Conservation (phyloP, 129 eudicot genomes). For the Ambrosia artemisiifolia region DNA sequence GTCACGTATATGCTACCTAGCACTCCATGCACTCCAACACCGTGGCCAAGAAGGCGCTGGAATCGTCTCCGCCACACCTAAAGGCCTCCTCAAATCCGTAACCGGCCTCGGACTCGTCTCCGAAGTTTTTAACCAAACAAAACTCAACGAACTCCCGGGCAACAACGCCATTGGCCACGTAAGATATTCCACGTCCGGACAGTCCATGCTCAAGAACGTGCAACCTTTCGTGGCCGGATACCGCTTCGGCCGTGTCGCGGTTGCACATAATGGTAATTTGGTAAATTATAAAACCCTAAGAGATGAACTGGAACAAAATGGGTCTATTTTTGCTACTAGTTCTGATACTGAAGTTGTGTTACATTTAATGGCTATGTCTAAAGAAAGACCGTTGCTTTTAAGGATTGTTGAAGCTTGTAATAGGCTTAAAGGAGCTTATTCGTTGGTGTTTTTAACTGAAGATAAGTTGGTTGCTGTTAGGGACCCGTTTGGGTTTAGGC, state of each 20-base stretch:
- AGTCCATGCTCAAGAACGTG: constrained; percentile 70
- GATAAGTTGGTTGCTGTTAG: constrained; percentile 88
- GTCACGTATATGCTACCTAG: constrained; percentile 73
- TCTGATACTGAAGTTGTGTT: constrained; percentile 88
- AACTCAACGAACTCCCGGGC: constrained; percentile 73
- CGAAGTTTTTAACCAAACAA: constrained; percentile 66
- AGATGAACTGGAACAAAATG: constrained; percentile 62
- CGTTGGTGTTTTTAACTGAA: constrained; percentile 82
- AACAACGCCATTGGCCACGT: constrained; percentile 79
- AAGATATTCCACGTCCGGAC: constrained; percentile 77
- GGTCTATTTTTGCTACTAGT: constrained; percentile 82
- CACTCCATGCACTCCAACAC: constrained; percentile 96
- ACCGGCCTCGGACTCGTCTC: constrained; percentile 96
- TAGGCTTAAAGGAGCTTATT: constrained; percentile 79
- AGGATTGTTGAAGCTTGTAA: constrained; percentile 92
- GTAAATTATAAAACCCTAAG: constrained; percentile 67
- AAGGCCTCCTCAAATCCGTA: constrained; percentile 68
- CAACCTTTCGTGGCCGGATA: constrained; percentile 85
- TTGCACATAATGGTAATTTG: constrained; percentile 84
- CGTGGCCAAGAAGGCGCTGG: constrained; percentile 99
- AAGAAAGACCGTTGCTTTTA: constrained; percentile 63
- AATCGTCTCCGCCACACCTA: constrained; percentile 56
- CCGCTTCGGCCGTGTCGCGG: constrained; percentile 67
- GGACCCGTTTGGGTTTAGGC: constrained; percentile 88
- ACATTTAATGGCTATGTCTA: constrained; percentile 72